phyloP scores from a whole-genome alignment of 306 rosid species.

The Cicer bijugum region DNA sequence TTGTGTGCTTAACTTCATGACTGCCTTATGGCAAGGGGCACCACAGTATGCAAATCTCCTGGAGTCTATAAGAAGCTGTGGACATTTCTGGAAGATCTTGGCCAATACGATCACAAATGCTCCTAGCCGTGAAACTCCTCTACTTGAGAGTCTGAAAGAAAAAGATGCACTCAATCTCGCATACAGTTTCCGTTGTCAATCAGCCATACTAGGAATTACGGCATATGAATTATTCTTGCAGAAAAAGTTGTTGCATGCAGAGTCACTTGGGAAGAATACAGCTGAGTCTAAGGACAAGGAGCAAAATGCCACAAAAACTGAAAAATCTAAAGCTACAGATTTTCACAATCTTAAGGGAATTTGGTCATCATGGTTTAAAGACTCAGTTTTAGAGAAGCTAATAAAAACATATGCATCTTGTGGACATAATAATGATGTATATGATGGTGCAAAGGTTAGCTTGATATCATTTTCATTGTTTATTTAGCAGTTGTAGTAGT shows the following conservation, averaged over 20 bases:
- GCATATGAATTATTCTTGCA: constrained; percentile 81
- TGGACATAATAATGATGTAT: constrained; percentile 55
- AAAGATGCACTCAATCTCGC: constrained; percentile 61
- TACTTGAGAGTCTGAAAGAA: constrained; percentile 48
- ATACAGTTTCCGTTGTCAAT: constrained; percentile 67
- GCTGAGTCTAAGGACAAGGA: constrained; percentile 62
- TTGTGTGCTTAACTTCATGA: constrained; percentile 71
- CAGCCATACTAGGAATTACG: constrained; percentile 73
- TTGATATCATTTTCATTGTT: constrained; percentile 15
- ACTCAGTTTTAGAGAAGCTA: constrained; percentile 67
- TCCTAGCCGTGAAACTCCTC: constrained; percentile 51
- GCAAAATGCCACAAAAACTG: constrained; percentile 46
- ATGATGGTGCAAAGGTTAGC: constrained; percentile 72
- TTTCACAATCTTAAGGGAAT: constrained; percentile 57
- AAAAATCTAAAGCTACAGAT: constrained; percentile 54
- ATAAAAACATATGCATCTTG: constrained; percentile 61
- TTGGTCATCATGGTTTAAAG: constrained; percentile 64
- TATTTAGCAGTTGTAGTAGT: constrained; percentile 4
- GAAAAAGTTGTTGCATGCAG: constrained; percentile 73
- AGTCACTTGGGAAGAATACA: constrained; percentile 60
- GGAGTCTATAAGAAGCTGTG: constrained; percentile 63
- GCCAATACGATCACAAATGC: constrained; percentile 52
- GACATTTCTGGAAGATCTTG: constrained; percentile 64
- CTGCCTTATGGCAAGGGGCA: constrained; percentile 90
- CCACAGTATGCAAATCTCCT: constrained; percentile 64